Conservation (phyloP, 805 yeast genomes). For the Kluyveromyces lactis region DNA sequence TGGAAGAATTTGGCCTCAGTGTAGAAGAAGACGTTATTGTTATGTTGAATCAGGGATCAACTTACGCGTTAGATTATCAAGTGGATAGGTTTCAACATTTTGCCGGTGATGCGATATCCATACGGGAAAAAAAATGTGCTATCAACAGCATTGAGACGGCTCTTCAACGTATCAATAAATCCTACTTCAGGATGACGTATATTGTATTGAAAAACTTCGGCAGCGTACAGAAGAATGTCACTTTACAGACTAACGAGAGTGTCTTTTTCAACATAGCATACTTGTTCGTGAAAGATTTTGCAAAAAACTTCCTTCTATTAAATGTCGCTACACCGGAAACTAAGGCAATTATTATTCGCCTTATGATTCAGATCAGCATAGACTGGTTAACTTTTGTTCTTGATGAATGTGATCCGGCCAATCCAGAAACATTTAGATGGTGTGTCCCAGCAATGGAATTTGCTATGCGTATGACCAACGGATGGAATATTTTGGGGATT, state of each 20-base stretch:
- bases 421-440: slow-evolving; percentile 88
- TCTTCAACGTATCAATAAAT: slow-evolving; percentile 53
- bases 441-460: slow-evolving; percentile 92
- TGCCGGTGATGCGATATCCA: slow-evolving; percentile 46
- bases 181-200: slow-evolving; percentile 59
- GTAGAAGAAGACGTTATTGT: slow-evolving; percentile 14
- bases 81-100: slow-evolving; percentile 49
- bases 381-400: slow-evolving; percentile 91
- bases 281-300: slow-evolving; percentile 73
- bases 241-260: slow-evolving; percentile 56
- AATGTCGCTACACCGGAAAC: slow-evolving; percentile 48
- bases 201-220: slow-evolving; percentile 55
- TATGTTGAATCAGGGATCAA: slow-evolving; percentile 48
- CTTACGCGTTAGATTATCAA: slow-evolving; percentile 45
- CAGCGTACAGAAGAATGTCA: slow-evolving; percentile 42
- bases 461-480: slow-evolving; percentile 90
- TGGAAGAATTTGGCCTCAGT: slow-evolving; percentile 17
- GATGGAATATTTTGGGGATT: slow-evolving; percentile 77
- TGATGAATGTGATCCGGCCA: slow-evolving; percentile 92
- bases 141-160: slow-evolving; percentile 66
- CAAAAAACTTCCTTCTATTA: slow-evolving; percentile 58
- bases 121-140: slow-evolving; percentile 62
- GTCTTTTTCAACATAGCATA: slow-evolving; percentile 70
- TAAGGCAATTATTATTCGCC: slow-evolving; percentile 60
- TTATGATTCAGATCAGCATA: slow-evolving; percentile 65